These are phyloP conservation scores for Rhodotorula mucilaginosa DNA, from an alignment of 1,284 basidiomycete species.

Conservation along the genomic window DNA sequence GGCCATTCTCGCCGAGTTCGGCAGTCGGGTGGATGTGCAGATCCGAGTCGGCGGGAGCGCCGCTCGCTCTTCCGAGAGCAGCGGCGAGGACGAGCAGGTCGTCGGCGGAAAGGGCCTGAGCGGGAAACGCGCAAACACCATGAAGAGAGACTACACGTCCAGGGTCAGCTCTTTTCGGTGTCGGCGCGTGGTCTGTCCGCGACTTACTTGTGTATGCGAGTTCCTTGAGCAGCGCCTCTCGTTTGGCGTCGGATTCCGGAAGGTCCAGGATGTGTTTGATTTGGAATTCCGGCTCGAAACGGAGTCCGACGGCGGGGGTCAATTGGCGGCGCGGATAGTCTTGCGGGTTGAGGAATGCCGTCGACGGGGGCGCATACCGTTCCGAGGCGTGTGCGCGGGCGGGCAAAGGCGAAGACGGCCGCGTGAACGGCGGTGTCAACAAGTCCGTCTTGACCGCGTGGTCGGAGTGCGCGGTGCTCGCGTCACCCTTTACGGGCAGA, in stretches of 20 bases:
- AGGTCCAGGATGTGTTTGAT: constrained; percentile 22
- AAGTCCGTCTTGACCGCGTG: constrained; percentile 1
- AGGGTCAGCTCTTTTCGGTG: background rate
- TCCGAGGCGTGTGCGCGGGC: background rate
- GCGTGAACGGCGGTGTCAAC: constrained; percentile 11
- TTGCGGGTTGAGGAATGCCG: constrained; percentile 6
- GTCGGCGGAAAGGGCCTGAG: constrained; percentile 55
- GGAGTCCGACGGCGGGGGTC: constrained; percentile 31
- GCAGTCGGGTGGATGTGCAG: constrained; percentile 68
- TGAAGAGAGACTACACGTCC: constrained; percentile 58
- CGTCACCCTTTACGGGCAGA: background rate
- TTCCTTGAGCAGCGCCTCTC: constrained; percentile 22
- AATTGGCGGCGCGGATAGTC: background rate
- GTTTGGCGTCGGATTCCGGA: constrained; percentile 18
- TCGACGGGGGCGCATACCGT: constrained; percentile 16
- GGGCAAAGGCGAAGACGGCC: constrained; percentile 1
- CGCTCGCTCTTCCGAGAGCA: constrained; percentile 59
- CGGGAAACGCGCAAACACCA: constrained; percentile 69
- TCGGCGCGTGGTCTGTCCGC: rapidly evolving
- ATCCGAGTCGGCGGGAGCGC: constrained; percentile 58
- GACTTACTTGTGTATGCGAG: constrained; percentile 33
- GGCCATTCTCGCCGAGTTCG: constrained; percentile 49
- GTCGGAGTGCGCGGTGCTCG: background rate
- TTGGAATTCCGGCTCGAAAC: constrained; percentile 25
- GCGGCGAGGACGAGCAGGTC: constrained; percentile 49